Base-by-base conservation (phyloP, 1,284 basidiomycete species). In the Meira miltonrushii region DNA sequence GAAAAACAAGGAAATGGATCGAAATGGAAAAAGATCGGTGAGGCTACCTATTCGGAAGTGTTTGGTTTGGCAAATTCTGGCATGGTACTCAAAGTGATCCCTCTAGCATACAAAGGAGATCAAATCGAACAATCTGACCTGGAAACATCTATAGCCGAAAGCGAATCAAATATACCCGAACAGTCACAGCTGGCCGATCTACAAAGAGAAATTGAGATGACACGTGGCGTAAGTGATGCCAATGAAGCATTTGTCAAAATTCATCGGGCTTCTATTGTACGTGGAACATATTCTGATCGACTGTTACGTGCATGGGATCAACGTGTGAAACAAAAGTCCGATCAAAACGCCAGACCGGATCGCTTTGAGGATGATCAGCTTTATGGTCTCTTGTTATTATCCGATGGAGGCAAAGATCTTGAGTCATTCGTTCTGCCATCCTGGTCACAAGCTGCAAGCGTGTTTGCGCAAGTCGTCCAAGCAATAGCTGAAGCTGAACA, bases 41-140 rank as follows among this genome's bases (percentile, higher is more conserved):
- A 98, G 80, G 94, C 94, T 11, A 92, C 89, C 51, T 98, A 89
- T 79, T 95, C 92, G 0, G 94, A 98, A 75, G 95, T 98, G n/a
- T 98, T 91, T 79, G 87, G 61, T 28, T 51, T 67, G 15, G 6
- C 5, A 4, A 6, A 13, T 17, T 19, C 49, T 33, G 84, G 87
- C 66, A 85, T 90, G 39, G 91, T 94, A 15, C 82, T 93, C 67
- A 95, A 95, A 80, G 83, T 94, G 51, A 86, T 95, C 23, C 89
- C 90, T 1, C 78, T 80, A 28, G 28, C 28, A 33, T 33, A 33
- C 28, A 33, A 33, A 33, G 28, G 4, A 33, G 28, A 33, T 33
- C 28, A 33, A 33, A 33, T 4, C 28, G 28, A 33, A 33, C 59
- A 58, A n/a, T 37, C 37, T 25, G 59, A 73, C 40, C 8, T 33